Evolutionary conservation across 306 rosid species (phyloP), one percentile per base, ranked within the genome.

Genomic region (Cucurbita moschata): DNA sequence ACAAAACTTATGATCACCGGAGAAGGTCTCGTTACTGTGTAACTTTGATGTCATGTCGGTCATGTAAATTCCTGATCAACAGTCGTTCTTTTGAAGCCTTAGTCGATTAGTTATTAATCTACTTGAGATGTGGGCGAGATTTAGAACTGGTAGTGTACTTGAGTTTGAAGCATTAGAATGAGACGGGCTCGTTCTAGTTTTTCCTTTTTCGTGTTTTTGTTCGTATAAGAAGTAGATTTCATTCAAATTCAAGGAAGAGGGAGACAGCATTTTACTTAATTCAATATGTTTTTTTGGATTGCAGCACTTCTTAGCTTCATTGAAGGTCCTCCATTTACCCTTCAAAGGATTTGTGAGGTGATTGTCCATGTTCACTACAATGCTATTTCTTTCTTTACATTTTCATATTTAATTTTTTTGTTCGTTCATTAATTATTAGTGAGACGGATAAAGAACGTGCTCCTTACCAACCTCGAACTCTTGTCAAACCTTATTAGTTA

Each of bases 331-430:
- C 98, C 96, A 19, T 94, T 94, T 82, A 94, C 98, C 4, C 84
- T 94, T 86, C 98, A 94, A 76, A 87, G 98, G 87, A 82, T 94
- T 59, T 87, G 96, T 64, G 98, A 94, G 95, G 98, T 93, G 81
- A 47, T 23, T 38, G 16, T 16, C 39, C 38, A 55, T 74, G 10
- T 73, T 57, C 66, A 19, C 53, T 55, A 11, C n/a, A 42, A 13
- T 55, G 38, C 57, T 14, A 23, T 43, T 12, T 23, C 5, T 50
- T 37, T 76, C 44, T 50, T 26, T 7, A 53, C 47, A 37, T 51
- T 50, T 23, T 49, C 37, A 13, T 61, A 21, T 56, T 6, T 61
- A 6, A 40, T 16, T 43, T 30, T 30, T 47, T 47, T 64, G 26
- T 16, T 81, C 46, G 21, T 37, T 72, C 53, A 55, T 64, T 50